These are phyloP conservation scores for Rhododendron henanense DNA, from an alignment of 148 eudicot species.

Conservation along the genomic window DNA sequence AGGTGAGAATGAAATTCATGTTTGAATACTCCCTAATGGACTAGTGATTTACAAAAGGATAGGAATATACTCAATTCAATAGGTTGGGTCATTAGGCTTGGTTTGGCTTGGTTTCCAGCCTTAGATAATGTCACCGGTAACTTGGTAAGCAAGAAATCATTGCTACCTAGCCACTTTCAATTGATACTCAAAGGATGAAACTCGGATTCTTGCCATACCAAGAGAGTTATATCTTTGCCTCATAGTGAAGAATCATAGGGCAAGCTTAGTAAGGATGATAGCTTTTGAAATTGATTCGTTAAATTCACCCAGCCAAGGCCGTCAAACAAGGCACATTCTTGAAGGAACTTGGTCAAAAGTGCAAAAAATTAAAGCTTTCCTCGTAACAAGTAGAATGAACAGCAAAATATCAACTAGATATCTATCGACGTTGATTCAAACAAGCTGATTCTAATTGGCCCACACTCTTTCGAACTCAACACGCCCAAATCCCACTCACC, in stretches of 20 bases:
- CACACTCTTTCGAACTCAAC: not conserved
- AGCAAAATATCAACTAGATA: not conserved
- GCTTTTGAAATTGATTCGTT: not conserved
- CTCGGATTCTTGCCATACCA: not conserved
- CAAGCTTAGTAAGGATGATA: not conserved
- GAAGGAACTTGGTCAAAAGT: not conserved
- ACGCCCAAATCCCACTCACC: not conserved
- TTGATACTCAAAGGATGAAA: not conserved
- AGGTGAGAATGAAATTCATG: not conserved
- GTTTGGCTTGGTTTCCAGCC: not conserved
- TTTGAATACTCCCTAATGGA: not conserved
- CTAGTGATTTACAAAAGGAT: not conserved
- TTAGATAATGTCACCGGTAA: not conserved
- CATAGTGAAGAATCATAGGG: not conserved
- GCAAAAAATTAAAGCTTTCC: conserved; percentile 1
- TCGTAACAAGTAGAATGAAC: not conserved
- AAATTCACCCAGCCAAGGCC: not conserved
- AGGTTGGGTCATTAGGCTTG: not conserved
- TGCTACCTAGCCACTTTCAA: not conserved
- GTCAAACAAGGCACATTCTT: not conserved
- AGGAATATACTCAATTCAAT: not conserved
- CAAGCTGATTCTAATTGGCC: not conserved
- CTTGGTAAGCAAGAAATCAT: not conserved
- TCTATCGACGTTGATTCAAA: not conserved
- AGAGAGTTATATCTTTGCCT: not conserved